Evolutionary conservation across 768 basidiomycete genomes (phyloP), one percentile per base, ranked within the genome.

Genomic region (Arthromyces matolae): DNA sequence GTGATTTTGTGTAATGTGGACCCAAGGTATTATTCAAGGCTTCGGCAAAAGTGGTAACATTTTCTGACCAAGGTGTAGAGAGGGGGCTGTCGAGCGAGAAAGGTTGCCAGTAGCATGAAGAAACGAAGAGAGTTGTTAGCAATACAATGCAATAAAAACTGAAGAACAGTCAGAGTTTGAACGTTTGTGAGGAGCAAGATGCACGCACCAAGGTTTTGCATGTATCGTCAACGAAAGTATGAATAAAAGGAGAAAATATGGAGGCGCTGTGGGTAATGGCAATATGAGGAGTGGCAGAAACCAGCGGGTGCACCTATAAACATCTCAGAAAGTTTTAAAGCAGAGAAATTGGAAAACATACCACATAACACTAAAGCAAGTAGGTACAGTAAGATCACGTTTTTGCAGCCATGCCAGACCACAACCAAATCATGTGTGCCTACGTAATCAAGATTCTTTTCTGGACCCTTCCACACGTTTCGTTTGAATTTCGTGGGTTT

Each of bases 21-120:
- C 70, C 55, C 8, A 76, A 71, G 19, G 72, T 73, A 32, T 76
- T 67, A 39, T 73, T 76, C 47, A 89, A 64, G 3, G 85, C 86
- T 28, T 86, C 77, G 1, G 77, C 75, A 60, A 86, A 88, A 13
- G 87, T 89, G 10, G 83, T 84, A 62, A 88, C 77, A 58, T 83
- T 81, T 37, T 77, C 72, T 4, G 81, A 66, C 85, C 85, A 89
- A 8, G 86, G 84, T 14, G 60, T 63, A 10, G 79, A 76, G 49
- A 91, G 80, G 0, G 76, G 71, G 22, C 76, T 80, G 51, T 83
- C 77, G 38, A 82, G 64, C 19, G 84, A 78, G 47, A 89, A 80
- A 24, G 91, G 87, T 52, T 88, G 86, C 90, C 90, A 92, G 66
- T 91, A 91, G 63, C 90, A 93, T 14, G 90, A 87, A 13, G 90